Evolutionary conservation across 176 grass and related monocot species (phyloP), one percentile per base, ranked within the genome.

Genomic region (Urochloa ruziziensis): DNA sequence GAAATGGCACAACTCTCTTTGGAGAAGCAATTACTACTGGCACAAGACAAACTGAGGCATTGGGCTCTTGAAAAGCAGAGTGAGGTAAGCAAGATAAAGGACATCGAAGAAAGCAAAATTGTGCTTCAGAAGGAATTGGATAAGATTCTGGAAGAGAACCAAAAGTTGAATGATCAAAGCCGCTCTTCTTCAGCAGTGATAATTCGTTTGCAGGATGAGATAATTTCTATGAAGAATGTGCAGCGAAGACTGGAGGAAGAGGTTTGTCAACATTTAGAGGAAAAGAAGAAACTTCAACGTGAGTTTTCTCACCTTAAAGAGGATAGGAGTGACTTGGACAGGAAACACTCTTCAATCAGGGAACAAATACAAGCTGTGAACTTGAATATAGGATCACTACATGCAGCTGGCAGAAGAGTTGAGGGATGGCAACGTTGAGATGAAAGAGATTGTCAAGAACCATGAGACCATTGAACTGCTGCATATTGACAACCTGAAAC

Each of bases 191-290:
- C 93, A 39, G 56, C 67, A 13, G 74, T 81, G 84, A 96, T 96
- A 82, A 93, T 98, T 57, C 82, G 18, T 75, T 77, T 98, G 64
- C 96, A 98, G 79, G 89, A 98, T 78, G 93, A 98, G 57, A 91
- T 98, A 60, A 95, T 98, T 60, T 88, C 71, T 29, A 80, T 95
- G 57, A 93, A 95, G 64, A 89, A 88, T 75, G 52, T 73, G 3
- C 90, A 94, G 57, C 70, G 47, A 35, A 89, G 62, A 86, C 87
- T 96, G 37, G 82, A 94, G 84, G 87, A 92, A 81, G 80, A 94
- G 85, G 39, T 92, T 28, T 83, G 56, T 73, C 29, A 65, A 9
- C 80, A 91, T 73, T 57, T 56, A 19, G 86, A 91, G 76, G 96
- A 94, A 86, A 96, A 92, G 59, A 91, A 90, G 67, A 48, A 44